Base-by-base conservation (phyloP, 2,329 filamentous ascomycete genomes). In the Colletotrichum sublineola region DNA sequence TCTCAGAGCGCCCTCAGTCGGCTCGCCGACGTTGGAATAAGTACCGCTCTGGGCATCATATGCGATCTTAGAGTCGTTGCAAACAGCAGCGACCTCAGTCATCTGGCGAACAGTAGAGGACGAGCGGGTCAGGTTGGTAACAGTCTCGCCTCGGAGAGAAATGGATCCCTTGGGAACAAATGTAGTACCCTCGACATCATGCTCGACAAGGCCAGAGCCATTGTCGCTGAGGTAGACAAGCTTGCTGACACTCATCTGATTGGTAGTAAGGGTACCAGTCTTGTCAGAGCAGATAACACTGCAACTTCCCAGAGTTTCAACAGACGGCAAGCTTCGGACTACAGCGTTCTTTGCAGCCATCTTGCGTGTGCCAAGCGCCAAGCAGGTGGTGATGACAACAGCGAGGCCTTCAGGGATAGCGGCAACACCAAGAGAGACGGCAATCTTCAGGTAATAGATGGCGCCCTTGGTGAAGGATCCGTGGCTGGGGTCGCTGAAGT, bases 251-350 rank as follows among this genome's bases (percentile, higher is more conserved):
- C 96, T 98, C 96, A 99, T 99, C 84, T 98, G 95, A 85, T 99
- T 99, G 52, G 96, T 99, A 14, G 96, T 99, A 80, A 99, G 85
- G 61, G 96, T 99, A 77, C 96, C 97, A 6, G 96, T 99, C 88
- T 99, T 99, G 87, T 99, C 96, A 5, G 97, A 99, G 86, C 97
- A 99, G 81, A 99, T 98, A 69, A 99, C 95, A 79, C 96, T 99
- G 89, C 96, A 99, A 88, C 96, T 99, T 80, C 96, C 96, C 65
- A 99, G 88, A 15, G 96, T 99, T 84, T 99, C 96, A 64, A 99
- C 96, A 1, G 96, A 99, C 29, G 96, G 96, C 77, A 99, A 86
- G 80, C 95, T 98, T 82, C 97, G 91, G 71, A 99, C 97, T 48
- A 99, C 95, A 9, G 96, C 96, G 79, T 98, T 98, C 87, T 97